Evolutionary conservation across 2,329 filamentous ascomycete species (phyloP), one percentile per base, ranked within the genome.

Genomic region (Pseudocercospora fijiensis): DNA sequence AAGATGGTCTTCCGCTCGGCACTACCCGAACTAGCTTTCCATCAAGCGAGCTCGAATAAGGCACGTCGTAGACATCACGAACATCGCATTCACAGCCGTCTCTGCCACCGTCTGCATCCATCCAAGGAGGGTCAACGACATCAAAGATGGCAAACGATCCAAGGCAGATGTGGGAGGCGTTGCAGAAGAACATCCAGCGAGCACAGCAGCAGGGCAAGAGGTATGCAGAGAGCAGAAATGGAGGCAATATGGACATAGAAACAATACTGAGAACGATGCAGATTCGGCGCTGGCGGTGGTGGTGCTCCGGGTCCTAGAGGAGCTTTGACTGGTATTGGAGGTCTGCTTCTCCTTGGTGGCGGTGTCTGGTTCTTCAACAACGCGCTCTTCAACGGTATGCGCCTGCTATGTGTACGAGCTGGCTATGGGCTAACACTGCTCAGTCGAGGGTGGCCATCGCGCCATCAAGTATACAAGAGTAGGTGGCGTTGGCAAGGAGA

Each of bases 401-500:
- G 45, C 13, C 8, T 3, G 6, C 26, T 16, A 49, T 9, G 20
- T 45, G 18, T 20, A 33, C 11, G 13, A 45, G 10, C 33, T 33
- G 22, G 8, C 7, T 18, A 16, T 16, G 26, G 60, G 13, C 65
- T 69, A 57, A 68, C 52, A 27, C 9, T 2, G 16, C 51, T 27
- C 58, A 75, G 95, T 99, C 73, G 95, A 99, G 76, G 95, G 95
- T 88, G 95, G 95, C 82, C 95, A 98, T 80, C 89, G 95, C 76
- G 95, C 95, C 70, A 99, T 99, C 85, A 99, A 99, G 81, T 99
- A 99, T 83, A 92, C 90, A 73, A 89, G 74, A 58, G 75, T 96
- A 79, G 91, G 87, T 74, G 95, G 95, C 83, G 94, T 99, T 61
- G 89, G 91, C 84, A 93, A 93, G 82, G 92, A 98, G 76, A 99